These are phyloP conservation scores for Dittrichia graveolens DNA, from an alignment of 129 eudicot genomes.

Conservation along the genomic window DNA sequence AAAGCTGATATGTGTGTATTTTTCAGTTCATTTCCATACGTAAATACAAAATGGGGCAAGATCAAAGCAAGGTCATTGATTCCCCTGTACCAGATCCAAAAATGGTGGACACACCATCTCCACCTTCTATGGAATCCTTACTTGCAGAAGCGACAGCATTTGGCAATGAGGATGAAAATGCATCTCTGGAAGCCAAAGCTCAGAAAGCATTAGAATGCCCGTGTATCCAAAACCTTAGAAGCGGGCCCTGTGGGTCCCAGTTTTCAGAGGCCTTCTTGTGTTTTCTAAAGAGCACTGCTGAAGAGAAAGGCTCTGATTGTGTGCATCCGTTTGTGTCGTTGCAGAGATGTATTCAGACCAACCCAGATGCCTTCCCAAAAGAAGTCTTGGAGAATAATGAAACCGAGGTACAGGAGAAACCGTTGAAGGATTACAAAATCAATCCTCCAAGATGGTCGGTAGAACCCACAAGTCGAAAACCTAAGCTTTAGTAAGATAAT, in stretches of 20 bases:
- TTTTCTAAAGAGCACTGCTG: conserved; percentile 88
- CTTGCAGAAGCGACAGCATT: conserved; percentile 84
- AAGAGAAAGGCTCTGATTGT: conserved; percentile 96
- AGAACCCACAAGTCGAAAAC: conserved; percentile 43
- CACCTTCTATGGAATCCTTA: conserved; percentile 67
- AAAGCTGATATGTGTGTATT: background rate
- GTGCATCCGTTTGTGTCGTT: conserved; percentile 88
- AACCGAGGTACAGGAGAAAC: conserved; percentile 42
- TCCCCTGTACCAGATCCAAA: conserved; percentile 27
- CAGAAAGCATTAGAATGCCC: conserved; percentile 92
- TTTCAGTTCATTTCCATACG: background rate
- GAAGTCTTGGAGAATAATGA: conserved; percentile 65
- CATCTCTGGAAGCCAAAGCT: conserved; percentile 72
- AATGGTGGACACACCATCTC: conserved; percentile 23
- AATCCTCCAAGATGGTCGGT: conserved; percentile 74
- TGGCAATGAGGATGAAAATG: conserved; percentile 58
- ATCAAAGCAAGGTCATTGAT: conserved; percentile 38
- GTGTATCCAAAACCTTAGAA: conserved; percentile 75
- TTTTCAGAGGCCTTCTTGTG: conserved; percentile 86
- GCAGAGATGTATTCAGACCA: conserved; percentile 75
- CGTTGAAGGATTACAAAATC: conserved; percentile 51
- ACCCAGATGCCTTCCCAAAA: conserved; percentile 80
- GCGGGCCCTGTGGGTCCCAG: conserved; percentile 87
- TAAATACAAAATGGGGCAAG: conserved; percentile 55
- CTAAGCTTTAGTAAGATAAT: conserved; percentile 45